phyloP scores from a whole-genome alignment of 1,284 basidiomycete genomes.

The Trametes hirsuta region DNA sequence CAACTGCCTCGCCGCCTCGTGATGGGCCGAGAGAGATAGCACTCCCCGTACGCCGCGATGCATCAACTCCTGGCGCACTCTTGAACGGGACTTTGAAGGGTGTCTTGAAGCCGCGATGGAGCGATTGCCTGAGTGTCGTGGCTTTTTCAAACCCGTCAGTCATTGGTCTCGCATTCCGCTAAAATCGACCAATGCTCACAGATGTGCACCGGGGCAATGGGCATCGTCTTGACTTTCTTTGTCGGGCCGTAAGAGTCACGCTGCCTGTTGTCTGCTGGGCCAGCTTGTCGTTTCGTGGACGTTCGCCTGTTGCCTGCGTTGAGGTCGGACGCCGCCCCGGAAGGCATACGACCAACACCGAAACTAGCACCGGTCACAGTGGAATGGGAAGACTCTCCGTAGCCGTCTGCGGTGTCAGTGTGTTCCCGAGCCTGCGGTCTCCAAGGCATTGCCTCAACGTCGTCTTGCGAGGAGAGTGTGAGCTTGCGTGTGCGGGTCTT shows the following conservation, averaged over 20 bases:
- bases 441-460: slow-evolving; percentile 39
- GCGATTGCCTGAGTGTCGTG: slow-evolving; percentile 49
- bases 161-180: slow-evolving; percentile 4
- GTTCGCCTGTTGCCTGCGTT: background rate
- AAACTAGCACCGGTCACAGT: background rate
- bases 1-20: background rate
- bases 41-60: background rate
- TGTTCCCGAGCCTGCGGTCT: slow-evolving; percentile 27
- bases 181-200: slow-evolving; percentile 44
- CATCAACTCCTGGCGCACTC: slow-evolving; percentile 8
- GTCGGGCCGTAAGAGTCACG: background rate
- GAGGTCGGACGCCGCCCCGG: background rate
- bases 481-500: slow-evolving; percentile 54
- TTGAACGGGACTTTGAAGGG: slow-evolving; percentile 20
- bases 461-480: slow-evolving; percentile 53
- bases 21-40: background rate
- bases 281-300: slow-evolving; percentile 11
- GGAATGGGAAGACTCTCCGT: background rate
- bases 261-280: background rate
- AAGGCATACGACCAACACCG: background rate
- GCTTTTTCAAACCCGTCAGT: slow-evolving; percentile 32
- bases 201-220: slow-evolving; percentile 13
- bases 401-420: slow-evolving; percentile 22
- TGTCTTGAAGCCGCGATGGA: slow-evolving; percentile 54
- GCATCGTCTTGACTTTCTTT: slow-evolving; percentile 17